Conservation (phyloP, 352 stramenopile genomes). For the Pythium phragmiticola region DNA sequence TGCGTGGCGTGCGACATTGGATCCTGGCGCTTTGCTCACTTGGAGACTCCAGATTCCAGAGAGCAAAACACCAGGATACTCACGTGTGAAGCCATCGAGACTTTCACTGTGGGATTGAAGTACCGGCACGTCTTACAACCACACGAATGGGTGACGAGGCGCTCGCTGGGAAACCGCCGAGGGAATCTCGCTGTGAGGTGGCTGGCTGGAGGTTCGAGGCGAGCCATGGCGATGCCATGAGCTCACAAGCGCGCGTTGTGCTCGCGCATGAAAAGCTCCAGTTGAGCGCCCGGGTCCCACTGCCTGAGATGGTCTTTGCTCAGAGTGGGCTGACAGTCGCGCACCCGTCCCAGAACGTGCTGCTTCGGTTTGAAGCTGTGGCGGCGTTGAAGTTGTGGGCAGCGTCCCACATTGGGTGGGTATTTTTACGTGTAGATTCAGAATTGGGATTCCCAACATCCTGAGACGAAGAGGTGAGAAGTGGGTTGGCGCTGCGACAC, state of each 20-base stretch:
- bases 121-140: not conserved
- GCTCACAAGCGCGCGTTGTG: slow-evolving; percentile 32
- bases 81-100: slow-evolving; percentile 7
- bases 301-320: slow-evolving; percentile 63
- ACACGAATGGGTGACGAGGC: slow-evolving; percentile 11
- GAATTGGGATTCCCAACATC: not conserved
- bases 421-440: not conserved
- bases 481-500: not conserved
- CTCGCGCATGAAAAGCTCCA: slow-evolving; percentile 32
- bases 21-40: not conserved
- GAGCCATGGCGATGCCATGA: slow-evolving; percentile 40
- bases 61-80: not conserved
- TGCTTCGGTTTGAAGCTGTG: slow-evolving; percentile 42
- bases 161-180: slow-evolving; percentile 6
- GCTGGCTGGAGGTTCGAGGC: slow-evolving; percentile 47
- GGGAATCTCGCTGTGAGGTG: slow-evolving; percentile 28
- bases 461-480: not conserved
- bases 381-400: slow-evolving; percentile 50
- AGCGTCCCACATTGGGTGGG: slow-evolving; percentile 15
- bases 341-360: slow-evolving; percentile 27
- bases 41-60: not conserved
- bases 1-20: slow-evolving; percentile 7
- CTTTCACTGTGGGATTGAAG: not conserved
- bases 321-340: slow-evolving; percentile 36
- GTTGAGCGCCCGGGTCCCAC: slow-evolving; percentile 34